Conservation (phyloP, 148 eudicot species). For the Camellia sinensis region DNA sequence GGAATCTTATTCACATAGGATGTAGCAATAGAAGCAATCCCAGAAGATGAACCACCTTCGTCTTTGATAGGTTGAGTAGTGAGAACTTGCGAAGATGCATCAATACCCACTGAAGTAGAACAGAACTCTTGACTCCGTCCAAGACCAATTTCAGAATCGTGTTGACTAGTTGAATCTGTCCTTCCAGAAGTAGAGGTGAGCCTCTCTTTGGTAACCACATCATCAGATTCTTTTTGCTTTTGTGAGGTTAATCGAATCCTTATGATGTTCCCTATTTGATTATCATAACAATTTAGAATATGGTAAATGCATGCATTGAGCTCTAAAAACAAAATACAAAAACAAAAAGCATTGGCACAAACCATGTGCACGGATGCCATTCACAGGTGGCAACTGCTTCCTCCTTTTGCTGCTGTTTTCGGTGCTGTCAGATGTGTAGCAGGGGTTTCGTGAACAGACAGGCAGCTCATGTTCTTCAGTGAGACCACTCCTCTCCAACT, state of each 20-base stretch:
- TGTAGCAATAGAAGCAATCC: neutral
- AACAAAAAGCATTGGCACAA: neutral
- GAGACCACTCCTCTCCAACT: conserved; percentile 56
- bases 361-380: conserved; percentile 34
- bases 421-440: conserved; percentile 76
- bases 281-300: neutral
- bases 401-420: conserved; percentile 73
- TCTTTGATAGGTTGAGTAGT: neutral
- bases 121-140: neutral
- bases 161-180: neutral
- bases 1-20: conserved; percentile 17
- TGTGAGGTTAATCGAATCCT: conserved; percentile 43
- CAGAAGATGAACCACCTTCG: conserved; percentile 18
- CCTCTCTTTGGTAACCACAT: conserved; percentile 10
- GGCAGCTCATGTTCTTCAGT: conserved; percentile 74
- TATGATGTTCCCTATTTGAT: conserved; percentile 48
- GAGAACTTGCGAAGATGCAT: neutral
- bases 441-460: conserved; percentile 27
- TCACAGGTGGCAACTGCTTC: conserved; percentile 25
- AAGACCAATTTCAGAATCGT: neutral
- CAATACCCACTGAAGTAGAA: conserved; percentile 4
- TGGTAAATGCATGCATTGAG: neutral
- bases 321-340: neutral
- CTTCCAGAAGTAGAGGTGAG: conserved; percentile 26
- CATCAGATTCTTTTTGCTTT: conserved; percentile 34